Percentiles rank a stretch among this genome's conserved stretches.
These are phyloP conservation scores for Hypoxylon sp. DNA, from an alignment of 2,329 filamentous ascomycete genomes.

Conservation along the genomic window DNA sequence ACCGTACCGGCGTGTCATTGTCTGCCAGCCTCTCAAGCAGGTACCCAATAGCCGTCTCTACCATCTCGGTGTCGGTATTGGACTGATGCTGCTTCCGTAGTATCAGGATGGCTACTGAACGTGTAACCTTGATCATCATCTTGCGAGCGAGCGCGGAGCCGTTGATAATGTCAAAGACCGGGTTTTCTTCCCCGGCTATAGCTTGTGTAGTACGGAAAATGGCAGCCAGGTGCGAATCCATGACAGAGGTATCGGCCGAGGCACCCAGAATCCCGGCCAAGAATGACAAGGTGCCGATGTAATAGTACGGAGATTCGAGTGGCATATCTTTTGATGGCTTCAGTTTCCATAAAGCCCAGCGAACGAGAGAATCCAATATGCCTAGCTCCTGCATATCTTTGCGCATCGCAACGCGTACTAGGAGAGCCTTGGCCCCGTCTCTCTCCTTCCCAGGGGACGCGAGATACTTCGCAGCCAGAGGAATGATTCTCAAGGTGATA, in stretches of 20 bases:
- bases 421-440: slow-evolving; percentile 82
- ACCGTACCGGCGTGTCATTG: slow-evolving; percentile 87
- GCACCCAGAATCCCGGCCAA: slow-evolving; percentile 75
- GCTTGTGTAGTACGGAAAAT: slow-evolving; percentile 72
- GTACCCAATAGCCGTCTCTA: slow-evolving; percentile 84
- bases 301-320: slow-evolving; percentile 70
- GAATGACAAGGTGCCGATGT: slow-evolving; percentile 81
- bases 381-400: slow-evolving; percentile 86
- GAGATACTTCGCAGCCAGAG: slow-evolving; percentile 75
- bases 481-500: slow-evolving; percentile 74
- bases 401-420: slow-evolving; percentile 83
- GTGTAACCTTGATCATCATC: slow-evolving; percentile 82
- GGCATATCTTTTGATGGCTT: slow-evolving; percentile 51
- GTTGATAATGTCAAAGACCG: slow-evolving; percentile 61
- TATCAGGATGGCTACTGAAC: slow-evolving; percentile 74
- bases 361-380: slow-evolving; percentile 71
- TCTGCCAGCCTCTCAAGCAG: slow-evolving; percentile 82
- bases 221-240: slow-evolving; percentile 69
- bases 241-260: slow-evolving; percentile 76
- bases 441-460: slow-evolving; percentile 83
- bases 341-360: slow-evolving; percentile 74
- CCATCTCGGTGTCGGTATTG: slow-evolving; percentile 58
- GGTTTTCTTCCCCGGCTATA: slow-evolving; percentile 61
- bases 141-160: slow-evolving; percentile 84
- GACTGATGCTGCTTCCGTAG: slow-evolving; percentile 60